Base-by-base conservation (phyloP, 352 stramenopile genomes). In the Phytophthora parvispora region DNA sequence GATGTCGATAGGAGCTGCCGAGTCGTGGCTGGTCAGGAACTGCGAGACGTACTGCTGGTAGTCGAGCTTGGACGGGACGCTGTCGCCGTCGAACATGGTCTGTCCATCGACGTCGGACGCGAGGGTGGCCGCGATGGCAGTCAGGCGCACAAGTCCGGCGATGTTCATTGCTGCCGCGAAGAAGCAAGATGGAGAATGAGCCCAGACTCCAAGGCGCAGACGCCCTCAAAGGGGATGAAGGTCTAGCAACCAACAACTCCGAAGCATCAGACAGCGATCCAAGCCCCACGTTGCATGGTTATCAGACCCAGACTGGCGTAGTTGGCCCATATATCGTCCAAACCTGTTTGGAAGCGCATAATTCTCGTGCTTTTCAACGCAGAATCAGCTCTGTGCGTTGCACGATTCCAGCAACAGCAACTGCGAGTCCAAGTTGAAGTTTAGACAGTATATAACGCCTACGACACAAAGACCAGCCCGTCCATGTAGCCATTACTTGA, bases 11-110 rank as follows among this genome's bases (percentile, higher is more conserved):
- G 53, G 25, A 36, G 20, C 16, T 32, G 43, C 51, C 34, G 65
- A 71, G 27, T 69, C 49, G 27, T 61, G 70, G 27, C 20, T 53
- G 27, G 49, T 20, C 31, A 51, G 16, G 9, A 72, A 67, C 22
- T 76, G 72, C n/a, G 63, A 67, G 10, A 69, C 42, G 54, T 74
- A 80, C n/a, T 67, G 54, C 29, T 74, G 62, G 38, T 80, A 80
- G 34, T 64, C 74, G 31, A 80, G 59, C 36, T 72, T 80, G 31
- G 45, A 65, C 4, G 50, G 58, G 22, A 76, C 43, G 29, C 40
- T 67, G 29, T 58, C 40, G 13, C 54, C 50, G 34, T 69, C 38
- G 40, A 67, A 55, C 27, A 56, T 22, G 20, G 60, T 3, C n/a
- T 75, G 67, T 2, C 57, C 58, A 18, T 77, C 31, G 45, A 57